phyloP scores from a whole-genome alignment of 2,329 filamentous ascomycete genomes.

The Emergomyces pasteurianus region DNA sequence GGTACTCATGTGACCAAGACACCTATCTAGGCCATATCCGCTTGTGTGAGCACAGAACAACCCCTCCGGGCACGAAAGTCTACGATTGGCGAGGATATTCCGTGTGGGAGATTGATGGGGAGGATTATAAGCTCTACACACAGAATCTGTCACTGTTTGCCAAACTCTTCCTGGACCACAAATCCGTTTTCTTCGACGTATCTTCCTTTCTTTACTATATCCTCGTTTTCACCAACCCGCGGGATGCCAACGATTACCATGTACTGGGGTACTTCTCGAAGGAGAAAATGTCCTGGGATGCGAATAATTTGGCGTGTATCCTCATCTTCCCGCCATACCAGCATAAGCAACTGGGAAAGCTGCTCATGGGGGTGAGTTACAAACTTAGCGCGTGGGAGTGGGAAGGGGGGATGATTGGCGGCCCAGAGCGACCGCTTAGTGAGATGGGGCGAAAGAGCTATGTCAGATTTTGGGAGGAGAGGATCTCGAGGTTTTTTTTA shows the following conservation, averaged over 20 bases:
- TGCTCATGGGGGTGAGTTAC: slow-evolving; percentile 89
- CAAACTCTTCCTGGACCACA: slow-evolving; percentile 95
- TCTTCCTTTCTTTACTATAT: slow-evolving; percentile 90
- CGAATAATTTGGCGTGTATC: slow-evolving; percentile 95
- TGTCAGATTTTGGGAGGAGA: slow-evolving; percentile 71
- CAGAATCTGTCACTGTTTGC: slow-evolving; percentile 94
- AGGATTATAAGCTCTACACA: slow-evolving; percentile 76
- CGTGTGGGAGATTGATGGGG: slow-evolving; percentile 87
- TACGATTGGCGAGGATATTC: slow-evolving; percentile 73
- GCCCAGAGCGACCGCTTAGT: slow-evolving; percentile 86
- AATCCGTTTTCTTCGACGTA: slow-evolving; percentile 96
- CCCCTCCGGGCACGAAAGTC: slow-evolving; percentile 57
- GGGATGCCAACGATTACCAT: slow-evolving; percentile 34
- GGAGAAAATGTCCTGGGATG: slow-evolving; percentile 97
- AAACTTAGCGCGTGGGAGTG: slow-evolving; percentile 72
- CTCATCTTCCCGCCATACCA: slow-evolving; percentile 94
- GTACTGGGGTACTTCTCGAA: slow-evolving; percentile 98
- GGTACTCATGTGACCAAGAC: slow-evolving; percentile 52
- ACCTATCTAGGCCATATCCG: slow-evolving; percentile 28
- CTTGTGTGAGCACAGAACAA: slow-evolving; percentile 43
- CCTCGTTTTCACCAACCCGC: slow-evolving; percentile 58
- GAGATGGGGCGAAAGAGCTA: slow-evolving; percentile 77
- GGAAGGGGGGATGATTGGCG: slow-evolving; percentile 58
- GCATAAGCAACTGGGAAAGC: slow-evolving; percentile 70
- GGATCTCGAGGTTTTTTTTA: slow-evolving; percentile 60